Evolutionary conservation across 2,329 filamentous ascomycete genomes (phyloP).

Genomic region (Biscogniauxia sp.): DNA sequence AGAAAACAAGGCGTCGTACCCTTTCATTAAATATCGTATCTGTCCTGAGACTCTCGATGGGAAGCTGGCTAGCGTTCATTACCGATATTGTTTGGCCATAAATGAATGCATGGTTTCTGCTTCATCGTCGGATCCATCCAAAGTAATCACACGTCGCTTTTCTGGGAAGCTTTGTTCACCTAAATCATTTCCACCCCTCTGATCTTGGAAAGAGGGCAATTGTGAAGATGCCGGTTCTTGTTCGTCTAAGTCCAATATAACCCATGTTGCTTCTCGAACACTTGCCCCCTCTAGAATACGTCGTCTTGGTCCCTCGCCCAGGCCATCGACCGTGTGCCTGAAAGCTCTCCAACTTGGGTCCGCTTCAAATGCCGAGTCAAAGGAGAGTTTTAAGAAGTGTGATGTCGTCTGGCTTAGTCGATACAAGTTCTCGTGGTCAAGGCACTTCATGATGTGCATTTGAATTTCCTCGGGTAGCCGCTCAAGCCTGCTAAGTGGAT

Average conservation of each 20-base stretch:
- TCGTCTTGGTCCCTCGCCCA: conserved; percentile 1
- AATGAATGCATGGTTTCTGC: conserved; percentile 11
- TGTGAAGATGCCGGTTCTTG: background rate
- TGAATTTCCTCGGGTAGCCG: conserved; percentile 16
- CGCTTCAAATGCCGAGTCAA: conserved; percentile 11
- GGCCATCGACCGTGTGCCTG: conserved; percentile 5
- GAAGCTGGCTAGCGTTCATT: too few relatives aligned
- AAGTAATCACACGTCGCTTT: background rate
- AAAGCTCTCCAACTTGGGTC: conserved; percentile 14
- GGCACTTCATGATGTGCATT: conserved; percentile 14
- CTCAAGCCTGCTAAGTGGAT: conserved; percentile 11
- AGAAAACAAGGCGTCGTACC: too few relatives aligned
- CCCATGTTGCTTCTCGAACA: background rate
- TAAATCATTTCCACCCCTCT: background rate
- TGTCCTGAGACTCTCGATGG: background rate
- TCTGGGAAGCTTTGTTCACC: background rate
- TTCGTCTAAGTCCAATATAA: background rate
- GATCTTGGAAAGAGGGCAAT: background rate
- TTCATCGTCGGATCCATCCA: background rate
- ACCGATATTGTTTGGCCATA: conserved; percentile 6
- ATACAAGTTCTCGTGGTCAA: conserved; percentile 17
- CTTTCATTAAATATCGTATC: background rate
- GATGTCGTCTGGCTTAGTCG: conserved; percentile 13
- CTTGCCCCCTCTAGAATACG: background rate
- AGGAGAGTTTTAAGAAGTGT: conserved; percentile 15